Base-by-base conservation (phyloP, 2,329 filamentous ascomycete species). In the Aspergillus nomiae region DNA sequence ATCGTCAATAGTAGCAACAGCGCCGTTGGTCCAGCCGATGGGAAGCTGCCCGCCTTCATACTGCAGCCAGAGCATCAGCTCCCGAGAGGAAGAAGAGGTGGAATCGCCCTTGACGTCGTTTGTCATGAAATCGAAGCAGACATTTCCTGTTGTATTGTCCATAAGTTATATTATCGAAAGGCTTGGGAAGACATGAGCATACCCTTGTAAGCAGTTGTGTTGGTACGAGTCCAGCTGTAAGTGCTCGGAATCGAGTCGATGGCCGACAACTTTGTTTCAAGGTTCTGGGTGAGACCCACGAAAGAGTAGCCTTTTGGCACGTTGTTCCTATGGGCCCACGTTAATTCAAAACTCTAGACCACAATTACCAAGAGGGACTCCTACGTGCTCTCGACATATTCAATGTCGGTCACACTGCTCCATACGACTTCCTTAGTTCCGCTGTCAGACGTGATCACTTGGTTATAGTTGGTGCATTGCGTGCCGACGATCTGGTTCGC, bases 51-150 rank as follows among this genome's bases (percentile, higher is more conserved):
- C 79, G 21, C 79, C 79, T n/a, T 78, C 78, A 59, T 78, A 81
- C 30, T 77, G 74, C 2, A 82, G 74, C 80, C 80, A 82, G 16
- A 82, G 78, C 80, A 82, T 82, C 28, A 80, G 72, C 63, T 82
- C 79, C 61, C 80, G 78, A 0, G 78, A 76, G 6, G 65, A 62
- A 36, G 69, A 69, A 21, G 76, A 79, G 4, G 80, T 81, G 1
- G 75, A 78, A 70, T 82, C 80, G 50, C 78, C 79, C 55, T 80
- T 76, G 10, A 75, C 78, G 65, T 79, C 74, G 21, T 76, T 78
- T 7, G 78, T 80, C 76, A 82, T 81, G 71, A 82, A 81, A 65
- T 81, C 79, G 69, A 78, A 80, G 63, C 74, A 76, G 55, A 81
- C 74, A 64, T 81, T 81, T 32, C 64, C 64, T 66, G 4, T 41